Conservation (phyloP, 2,329 filamentous ascomycete species). For the Phialophora macrospora region DNA sequence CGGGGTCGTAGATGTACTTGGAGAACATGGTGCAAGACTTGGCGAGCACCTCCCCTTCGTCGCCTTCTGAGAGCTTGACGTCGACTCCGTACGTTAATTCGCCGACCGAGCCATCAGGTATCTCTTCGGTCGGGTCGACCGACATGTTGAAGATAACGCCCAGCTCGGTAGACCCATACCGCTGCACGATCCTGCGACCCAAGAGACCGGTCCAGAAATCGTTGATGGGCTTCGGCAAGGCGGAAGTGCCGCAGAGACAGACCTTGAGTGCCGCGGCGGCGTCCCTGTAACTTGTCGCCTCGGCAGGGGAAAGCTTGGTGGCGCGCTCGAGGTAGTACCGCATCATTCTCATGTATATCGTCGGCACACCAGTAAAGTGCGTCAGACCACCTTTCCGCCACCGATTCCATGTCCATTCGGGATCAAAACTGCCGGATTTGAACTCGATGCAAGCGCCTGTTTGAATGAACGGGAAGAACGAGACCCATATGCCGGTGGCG, state of each 20-base stretch:
- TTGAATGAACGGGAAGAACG: conserved; percentile 47
- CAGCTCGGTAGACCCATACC: conserved; percentile 54
- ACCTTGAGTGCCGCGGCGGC: conserved; percentile 44
- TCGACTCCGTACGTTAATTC: conserved; percentile 48
- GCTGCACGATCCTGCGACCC: conserved; percentile 50
- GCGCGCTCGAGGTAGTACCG: conserved; percentile 42
- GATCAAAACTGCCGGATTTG: conserved; percentile 48
- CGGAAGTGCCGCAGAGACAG: conserved; percentile 49
- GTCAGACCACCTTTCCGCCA: conserved; percentile 44
- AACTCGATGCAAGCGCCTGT: conserved; percentile 51
- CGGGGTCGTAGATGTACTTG: conserved; percentile 48
- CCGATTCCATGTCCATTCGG: conserved; percentile 49
- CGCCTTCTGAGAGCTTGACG: conserved; percentile 49
- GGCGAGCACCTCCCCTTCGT: conserved; percentile 56
- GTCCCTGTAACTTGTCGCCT: conserved; percentile 48
- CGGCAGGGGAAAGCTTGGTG: conserved; percentile 30
- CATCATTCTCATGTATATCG: conserved; percentile 52
- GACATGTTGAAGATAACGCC: conserved; percentile 52
- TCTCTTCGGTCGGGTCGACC: conserved; percentile 40
- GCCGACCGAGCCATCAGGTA: conserved; percentile 43
- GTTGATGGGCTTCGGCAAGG: conserved; percentile 56
- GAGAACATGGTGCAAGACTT: conserved; percentile 50
- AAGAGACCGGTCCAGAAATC: conserved; percentile 56
- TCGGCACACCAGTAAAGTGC: conserved; percentile 52
- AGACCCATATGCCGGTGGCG: conserved; percentile 42